phyloP scores from a whole-genome alignment of 2,329 filamentous ascomycete species.

The Blastomyces percursus region DNA sequence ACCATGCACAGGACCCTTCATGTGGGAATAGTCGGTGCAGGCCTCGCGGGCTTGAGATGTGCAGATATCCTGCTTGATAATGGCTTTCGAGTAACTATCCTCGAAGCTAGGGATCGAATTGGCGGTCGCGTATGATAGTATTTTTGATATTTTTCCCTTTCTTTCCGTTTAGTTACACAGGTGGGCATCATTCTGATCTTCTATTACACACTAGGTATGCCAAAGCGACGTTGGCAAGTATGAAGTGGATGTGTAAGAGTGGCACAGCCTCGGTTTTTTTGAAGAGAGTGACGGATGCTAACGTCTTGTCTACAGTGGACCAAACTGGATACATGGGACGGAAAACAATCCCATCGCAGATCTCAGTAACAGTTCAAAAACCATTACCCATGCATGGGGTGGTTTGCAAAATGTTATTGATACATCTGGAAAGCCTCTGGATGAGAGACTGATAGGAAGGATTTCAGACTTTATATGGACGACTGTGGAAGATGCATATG shows the following conservation, averaged over 20 bases:
- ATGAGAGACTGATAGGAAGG: constrained; percentile 23
- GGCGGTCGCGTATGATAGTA: constrained; percentile 43
- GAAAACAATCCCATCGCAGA: constrained; percentile 48
- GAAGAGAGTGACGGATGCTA: background rate
- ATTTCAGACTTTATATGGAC: constrained; percentile 43
- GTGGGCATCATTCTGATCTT: constrained; percentile 17
- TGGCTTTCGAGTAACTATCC: constrained; percentile 47
- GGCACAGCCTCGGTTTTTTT: background rate
- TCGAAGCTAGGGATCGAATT: constrained; percentile 48
- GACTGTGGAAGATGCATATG: constrained; percentile 49
- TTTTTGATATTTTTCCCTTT: background rate
- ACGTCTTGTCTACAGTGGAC: constrained; percentile 36
- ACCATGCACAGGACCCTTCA: constrained; percentile 34
- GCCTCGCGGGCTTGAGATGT: constrained; percentile 49
- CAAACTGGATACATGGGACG: constrained; percentile 56
- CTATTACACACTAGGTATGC: constrained; percentile 31
- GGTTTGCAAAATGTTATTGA: constrained; percentile 42
- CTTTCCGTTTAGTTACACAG: background rate
- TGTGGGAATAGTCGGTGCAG: constrained; percentile 51
- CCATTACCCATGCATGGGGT: constrained; percentile 42
- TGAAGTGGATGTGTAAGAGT: constrained; percentile 46
- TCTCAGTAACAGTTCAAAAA: constrained; percentile 45
- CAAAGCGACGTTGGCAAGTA: constrained; percentile 40
- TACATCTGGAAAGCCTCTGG: constrained; percentile 34
- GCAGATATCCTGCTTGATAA: constrained; percentile 47